phyloP scores from a whole-genome alignment of 441 rosid species.

The Pelargonium australe region DNA sequence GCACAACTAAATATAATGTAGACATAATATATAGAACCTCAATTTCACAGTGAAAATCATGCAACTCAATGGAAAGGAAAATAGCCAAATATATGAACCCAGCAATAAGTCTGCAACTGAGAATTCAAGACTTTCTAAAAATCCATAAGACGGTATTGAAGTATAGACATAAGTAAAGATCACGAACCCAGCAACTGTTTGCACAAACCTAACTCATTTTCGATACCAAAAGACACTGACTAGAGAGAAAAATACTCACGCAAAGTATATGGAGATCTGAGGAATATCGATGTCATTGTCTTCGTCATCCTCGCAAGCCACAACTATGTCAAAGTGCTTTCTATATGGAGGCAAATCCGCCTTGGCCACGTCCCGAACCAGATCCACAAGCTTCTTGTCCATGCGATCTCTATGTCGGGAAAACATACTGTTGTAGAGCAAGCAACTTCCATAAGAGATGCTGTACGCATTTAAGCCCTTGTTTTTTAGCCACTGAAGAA shows the following conservation, averaged over 20 bases:
- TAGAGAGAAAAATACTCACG: neutral
- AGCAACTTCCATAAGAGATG: constrained; percentile 73
- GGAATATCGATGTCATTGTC: constrained; percentile 85
- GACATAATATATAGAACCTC: too few species aligned
- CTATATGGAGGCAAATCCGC: constrained; percentile 62
- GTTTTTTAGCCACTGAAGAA: constrained; percentile 65
- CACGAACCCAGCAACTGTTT: too few species aligned
- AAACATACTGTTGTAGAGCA: constrained; percentile 72
- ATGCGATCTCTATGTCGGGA: constrained; percentile 68
- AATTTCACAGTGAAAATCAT: too few species aligned
- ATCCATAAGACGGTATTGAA: too few species aligned
- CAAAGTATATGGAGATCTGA: constrained; percentile 57
- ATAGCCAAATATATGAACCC: too few species aligned
- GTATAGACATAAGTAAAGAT: too few species aligned
- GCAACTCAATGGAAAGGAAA: too few species aligned
- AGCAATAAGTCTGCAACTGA: too few species aligned
- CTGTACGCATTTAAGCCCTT: constrained; percentile 78
- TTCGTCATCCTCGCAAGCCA: constrained; percentile 88
- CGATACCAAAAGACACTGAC: neutral
- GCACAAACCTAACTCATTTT: too few species aligned
- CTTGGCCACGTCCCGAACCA: constrained; percentile 76
- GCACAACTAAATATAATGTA: too few species aligned
- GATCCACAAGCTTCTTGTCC: constrained; percentile 77
- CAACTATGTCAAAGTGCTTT: constrained; percentile 68
- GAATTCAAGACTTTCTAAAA: too few species aligned